Percentiles rank a stretch among this genome's conserved stretches.
Evolutionary conservation across 2,329 filamentous ascomycete species (phyloP).

Genomic region (Huntiella abstrusa): DNA sequence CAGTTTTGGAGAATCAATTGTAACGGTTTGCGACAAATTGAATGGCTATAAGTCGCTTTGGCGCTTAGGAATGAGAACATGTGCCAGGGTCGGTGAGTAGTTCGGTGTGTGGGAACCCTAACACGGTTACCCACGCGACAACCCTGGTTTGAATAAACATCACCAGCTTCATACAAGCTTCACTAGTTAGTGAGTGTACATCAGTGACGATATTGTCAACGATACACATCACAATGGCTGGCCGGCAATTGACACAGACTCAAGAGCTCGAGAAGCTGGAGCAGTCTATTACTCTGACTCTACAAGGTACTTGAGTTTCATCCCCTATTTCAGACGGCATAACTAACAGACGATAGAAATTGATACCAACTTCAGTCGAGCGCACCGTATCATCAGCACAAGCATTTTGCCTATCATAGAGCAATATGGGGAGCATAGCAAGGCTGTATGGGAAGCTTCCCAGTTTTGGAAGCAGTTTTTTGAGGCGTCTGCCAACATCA

Average conservation of each 20-base stretch:
- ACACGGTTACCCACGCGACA: too few species aligned
- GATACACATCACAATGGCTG: constrained; percentile 24
- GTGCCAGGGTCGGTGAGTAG: not conserved
- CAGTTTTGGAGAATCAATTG: not conserved
- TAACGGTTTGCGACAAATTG: not conserved
- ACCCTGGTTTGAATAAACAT: not conserved
- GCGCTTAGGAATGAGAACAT: not conserved
- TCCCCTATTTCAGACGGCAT: not conserved
- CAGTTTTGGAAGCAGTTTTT: constrained; percentile 99
- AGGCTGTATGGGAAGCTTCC: constrained; percentile 88
- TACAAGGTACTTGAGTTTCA: constrained; percentile 47
- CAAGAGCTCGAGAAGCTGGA: constrained; percentile 93
- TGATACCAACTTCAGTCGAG: constrained; percentile 93
- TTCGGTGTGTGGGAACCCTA: too few species aligned
- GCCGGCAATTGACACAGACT: constrained; percentile 54
- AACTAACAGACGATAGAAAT: constrained; percentile 47
- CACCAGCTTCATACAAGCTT: not conserved
- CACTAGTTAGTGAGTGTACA: not conserved
- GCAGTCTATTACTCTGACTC: constrained; percentile 85
- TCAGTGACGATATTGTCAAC: not conserved
- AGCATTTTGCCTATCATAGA: constrained; percentile 88
- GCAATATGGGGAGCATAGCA: constrained; percentile 85
- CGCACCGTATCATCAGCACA: constrained; percentile 86
- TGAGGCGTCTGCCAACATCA: constrained; percentile 93
- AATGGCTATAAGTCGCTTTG: too few species aligned